These are phyloP conservation scores for Phylloporus rhodoxanthus DNA, from an alignment of 768 basidiomycete genomes.

Conservation along the genomic window DNA sequence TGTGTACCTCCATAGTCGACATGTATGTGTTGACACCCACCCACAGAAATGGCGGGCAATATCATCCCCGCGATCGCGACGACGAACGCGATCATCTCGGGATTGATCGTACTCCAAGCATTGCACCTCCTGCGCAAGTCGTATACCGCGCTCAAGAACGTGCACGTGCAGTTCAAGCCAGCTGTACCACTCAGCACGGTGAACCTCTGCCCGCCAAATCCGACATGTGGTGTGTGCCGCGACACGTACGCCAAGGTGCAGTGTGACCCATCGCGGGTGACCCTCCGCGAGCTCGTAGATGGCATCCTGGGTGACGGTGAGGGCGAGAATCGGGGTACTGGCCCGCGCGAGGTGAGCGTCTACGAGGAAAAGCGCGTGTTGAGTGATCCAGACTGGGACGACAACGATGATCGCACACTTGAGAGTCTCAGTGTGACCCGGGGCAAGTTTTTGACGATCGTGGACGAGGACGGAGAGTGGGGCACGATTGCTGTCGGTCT, in stretches of 20 bases:
- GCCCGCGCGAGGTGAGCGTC: slow-evolving; percentile 62
- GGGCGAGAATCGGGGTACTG: slow-evolving; percentile 30
- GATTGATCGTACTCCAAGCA: slow-evolving; percentile 89
- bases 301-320: slow-evolving; percentile 56
- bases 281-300: slow-evolving; percentile 66
- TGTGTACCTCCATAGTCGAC: slow-evolving; percentile 20
- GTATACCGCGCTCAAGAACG: slow-evolving; percentile 58
- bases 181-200: slow-evolving; percentile 71
- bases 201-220: slow-evolving; percentile 62
- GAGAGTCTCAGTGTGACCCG: slow-evolving; percentile 72
- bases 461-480: slow-evolving; percentile 79
- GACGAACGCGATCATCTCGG: slow-evolving; percentile 95
- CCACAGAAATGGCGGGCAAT: slow-evolving; percentile 94
- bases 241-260: slow-evolving; percentile 73
- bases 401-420: slow-evolving; percentile 76
- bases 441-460: slow-evolving; percentile 84
- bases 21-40: neutral
- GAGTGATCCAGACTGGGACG: slow-evolving; percentile 91
- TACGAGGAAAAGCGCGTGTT: slow-evolving; percentile 84
- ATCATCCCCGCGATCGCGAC: slow-evolving; percentile 99
- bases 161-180: slow-evolving; percentile 75
- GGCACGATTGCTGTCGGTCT: slow-evolving; percentile 69
- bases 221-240: slow-evolving; percentile 76
- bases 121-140: slow-evolving; percentile 72
- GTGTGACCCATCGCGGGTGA: slow-evolving; percentile 67